A percentile compares a stretch with the other conserved stretches of the same genome.
Conservation (phyloP, 768 basidiomycete species). For the Termitomyces sp. region DNA sequence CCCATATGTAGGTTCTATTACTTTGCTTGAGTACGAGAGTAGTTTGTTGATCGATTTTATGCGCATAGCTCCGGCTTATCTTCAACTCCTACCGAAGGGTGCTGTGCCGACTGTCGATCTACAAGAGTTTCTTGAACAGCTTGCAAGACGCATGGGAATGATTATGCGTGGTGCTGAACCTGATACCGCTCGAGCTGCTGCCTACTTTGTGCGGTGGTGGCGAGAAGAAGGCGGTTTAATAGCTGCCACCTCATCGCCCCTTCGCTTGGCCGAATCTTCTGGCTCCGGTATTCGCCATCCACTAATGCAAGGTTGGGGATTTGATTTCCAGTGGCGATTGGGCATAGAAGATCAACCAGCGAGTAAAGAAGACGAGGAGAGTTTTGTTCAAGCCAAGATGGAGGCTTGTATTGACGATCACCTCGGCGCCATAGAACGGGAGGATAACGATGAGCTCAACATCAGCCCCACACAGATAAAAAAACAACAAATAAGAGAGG, state of each 20-base stretch:
- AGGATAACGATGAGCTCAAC: conserved; percentile 48
- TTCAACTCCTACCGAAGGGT: conserved; percentile 50
- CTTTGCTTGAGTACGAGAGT: conserved; percentile 5
- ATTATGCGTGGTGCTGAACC: conserved; percentile 68
- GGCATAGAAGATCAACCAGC: conserved; percentile 20
- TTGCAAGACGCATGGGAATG: conserved; percentile 80
- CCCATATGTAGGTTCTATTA: conserved; percentile 50
- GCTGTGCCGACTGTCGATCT: conserved; percentile 56
- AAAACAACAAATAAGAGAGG: conserved; percentile 41
- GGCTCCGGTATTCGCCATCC: conserved; percentile 1
- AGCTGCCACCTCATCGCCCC: conserved; percentile 43
- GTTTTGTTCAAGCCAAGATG: conserved; percentile 58
- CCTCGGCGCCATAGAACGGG: conserved; percentile 33
- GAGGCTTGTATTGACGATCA: conserved; percentile 61
- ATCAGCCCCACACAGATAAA: conserved; percentile 70
- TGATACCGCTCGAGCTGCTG: conserved; percentile 67
- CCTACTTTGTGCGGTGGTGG: conserved; percentile 87
- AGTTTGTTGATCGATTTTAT: conserved; percentile 1
- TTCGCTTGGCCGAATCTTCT: conserved; percentile 10
- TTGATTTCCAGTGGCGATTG: conserved; percentile 73
- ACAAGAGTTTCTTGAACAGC: conserved; percentile 55
- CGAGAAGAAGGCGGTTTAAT: conserved; percentile 64
- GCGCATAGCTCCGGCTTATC: conserved; percentile 60
- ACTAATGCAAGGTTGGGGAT: conserved; percentile 68
- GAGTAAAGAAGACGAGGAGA: conserved; percentile 18